Evolutionary conservation across 371 early-diverging fungal genomes (phyloP).

Genomic region (Parasitella parasitica): DNA sequence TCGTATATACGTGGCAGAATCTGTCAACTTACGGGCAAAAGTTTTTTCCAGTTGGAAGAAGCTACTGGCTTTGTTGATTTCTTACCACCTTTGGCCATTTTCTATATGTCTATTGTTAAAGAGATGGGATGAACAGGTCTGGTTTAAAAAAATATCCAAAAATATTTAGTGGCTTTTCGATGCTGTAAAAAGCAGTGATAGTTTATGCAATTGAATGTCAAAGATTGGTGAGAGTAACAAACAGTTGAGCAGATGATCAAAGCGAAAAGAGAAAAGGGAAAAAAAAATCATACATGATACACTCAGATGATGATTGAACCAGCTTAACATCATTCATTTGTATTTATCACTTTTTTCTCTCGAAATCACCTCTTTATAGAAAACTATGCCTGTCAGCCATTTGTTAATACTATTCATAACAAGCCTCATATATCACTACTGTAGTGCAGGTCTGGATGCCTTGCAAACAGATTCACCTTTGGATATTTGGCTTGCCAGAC

Average conservation of each 20-base stretch:
- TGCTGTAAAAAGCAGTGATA: background rate
- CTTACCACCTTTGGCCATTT: slow-evolving; percentile 14
- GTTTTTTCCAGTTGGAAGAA: slow-evolving; percentile 61
- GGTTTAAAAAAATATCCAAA: background rate
- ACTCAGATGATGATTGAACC: background rate
- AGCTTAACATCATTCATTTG: background rate
- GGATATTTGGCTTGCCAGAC: slow-evolving; percentile 20
- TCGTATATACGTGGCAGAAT: too few species aligned
- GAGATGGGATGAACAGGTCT: background rate
- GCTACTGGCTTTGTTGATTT: slow-evolving; percentile 33
- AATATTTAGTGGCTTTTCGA: background rate
- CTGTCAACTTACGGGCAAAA: slow-evolving; percentile 30
- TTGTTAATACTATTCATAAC: background rate
- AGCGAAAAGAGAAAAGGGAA: background rate
- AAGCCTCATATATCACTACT: background rate
- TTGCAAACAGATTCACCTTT: background rate
- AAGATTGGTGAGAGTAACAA: background rate
- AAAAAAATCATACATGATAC: background rate
- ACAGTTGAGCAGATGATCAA: background rate
- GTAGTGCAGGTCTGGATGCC: background rate
- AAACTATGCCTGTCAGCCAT: background rate
- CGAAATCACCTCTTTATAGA: background rate
- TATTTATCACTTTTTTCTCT: background rate
- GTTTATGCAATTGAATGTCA: background rate
- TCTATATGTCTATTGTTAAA: background rate